phyloP scores from a whole-genome alignment of 345 rosid genomes.

The Erucastrum elatum region DNA sequence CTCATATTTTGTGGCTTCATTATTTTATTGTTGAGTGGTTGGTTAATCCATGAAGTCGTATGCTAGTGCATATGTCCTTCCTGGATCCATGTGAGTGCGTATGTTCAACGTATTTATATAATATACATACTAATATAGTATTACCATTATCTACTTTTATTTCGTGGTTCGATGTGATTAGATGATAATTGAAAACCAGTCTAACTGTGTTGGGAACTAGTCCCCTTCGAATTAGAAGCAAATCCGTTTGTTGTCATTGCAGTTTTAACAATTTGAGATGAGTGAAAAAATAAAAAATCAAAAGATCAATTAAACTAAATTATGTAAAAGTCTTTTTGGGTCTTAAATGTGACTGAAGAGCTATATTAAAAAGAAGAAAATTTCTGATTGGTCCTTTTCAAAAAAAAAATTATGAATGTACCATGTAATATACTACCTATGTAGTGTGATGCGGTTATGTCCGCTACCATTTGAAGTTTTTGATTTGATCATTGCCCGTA shows the following conservation, averaged over 20 bases:
- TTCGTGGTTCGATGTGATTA: background rate
- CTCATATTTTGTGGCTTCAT: constrained; percentile 20
- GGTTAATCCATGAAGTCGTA: constrained; percentile 24
- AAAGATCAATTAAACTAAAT: background rate
- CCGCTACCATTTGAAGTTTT: no score
- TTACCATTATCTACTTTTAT: background rate
- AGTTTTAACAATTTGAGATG: background rate
- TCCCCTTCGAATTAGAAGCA: background rate
- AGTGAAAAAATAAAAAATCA: background rate
- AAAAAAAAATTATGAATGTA: no score
- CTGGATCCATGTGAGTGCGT: constrained; percentile 30
- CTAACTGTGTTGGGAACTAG: background rate
- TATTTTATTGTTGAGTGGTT: constrained; percentile 23
- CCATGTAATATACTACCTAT: no score
- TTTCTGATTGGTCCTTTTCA: no score
- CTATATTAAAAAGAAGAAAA: background rate
- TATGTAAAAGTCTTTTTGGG: background rate
- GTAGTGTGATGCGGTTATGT: no score
- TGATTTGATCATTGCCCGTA: background rate
- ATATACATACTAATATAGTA: background rate
- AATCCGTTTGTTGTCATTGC: background rate
- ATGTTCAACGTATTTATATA: background rate
- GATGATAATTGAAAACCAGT: background rate
- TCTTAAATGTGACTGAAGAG: background rate
- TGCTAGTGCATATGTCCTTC: constrained; percentile 30